A percentile compares a stretch with the other conserved stretches of the same genome.
These are phyloP conservation scores for Phyllosticta citriasiana DNA, from an alignment of 2,329 filamentous ascomycete genomes.

Conservation along the genomic window DNA sequence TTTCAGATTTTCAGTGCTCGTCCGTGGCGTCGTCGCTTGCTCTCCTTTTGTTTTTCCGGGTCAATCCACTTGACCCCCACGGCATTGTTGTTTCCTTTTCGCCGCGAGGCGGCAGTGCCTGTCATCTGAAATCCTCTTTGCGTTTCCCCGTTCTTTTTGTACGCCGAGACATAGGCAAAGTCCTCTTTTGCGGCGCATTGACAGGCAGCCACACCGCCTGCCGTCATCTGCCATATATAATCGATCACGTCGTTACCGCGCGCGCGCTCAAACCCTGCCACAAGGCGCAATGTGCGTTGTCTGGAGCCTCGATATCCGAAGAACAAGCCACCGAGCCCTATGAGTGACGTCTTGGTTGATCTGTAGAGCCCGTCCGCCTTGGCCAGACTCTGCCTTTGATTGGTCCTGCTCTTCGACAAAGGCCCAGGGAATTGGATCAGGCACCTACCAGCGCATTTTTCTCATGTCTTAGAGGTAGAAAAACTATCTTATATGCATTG, in stretches of 20 bases:
- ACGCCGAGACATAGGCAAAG: conserved; percentile 17
- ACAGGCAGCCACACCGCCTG: conserved; percentile 29
- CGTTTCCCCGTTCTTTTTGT: conserved; percentile 9
- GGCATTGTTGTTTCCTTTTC: neutral
- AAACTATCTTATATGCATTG: neutral
- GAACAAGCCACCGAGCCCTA: conserved; percentile 24
- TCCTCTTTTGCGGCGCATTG: conserved; percentile 23
- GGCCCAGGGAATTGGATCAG: conserved; percentile 24
- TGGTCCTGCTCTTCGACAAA: conserved; percentile 19
- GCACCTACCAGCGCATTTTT: conserved; percentile 10
- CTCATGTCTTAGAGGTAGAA: neutral
- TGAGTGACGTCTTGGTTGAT: conserved; percentile 25
- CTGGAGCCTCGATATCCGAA: conserved; percentile 20
- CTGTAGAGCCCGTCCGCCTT: conserved; percentile 23
- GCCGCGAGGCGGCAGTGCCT: conserved; percentile 11
- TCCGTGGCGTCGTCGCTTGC: neutral
- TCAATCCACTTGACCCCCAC: conserved; percentile 12
- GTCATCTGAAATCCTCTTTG: conserved; percentile 12
- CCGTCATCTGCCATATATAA: conserved; percentile 21
- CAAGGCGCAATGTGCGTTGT: conserved; percentile 27
- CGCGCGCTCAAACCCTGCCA: conserved; percentile 21
- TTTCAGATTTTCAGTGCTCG: neutral
- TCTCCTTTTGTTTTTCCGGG: conserved; percentile 15
- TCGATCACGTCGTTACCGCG: conserved; percentile 21
- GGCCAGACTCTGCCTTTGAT: conserved; percentile 19